Base-by-base conservation (phyloP, 2,329 filamentous ascomycete genomes). In the Calcarisporium arbuscula region DNA sequence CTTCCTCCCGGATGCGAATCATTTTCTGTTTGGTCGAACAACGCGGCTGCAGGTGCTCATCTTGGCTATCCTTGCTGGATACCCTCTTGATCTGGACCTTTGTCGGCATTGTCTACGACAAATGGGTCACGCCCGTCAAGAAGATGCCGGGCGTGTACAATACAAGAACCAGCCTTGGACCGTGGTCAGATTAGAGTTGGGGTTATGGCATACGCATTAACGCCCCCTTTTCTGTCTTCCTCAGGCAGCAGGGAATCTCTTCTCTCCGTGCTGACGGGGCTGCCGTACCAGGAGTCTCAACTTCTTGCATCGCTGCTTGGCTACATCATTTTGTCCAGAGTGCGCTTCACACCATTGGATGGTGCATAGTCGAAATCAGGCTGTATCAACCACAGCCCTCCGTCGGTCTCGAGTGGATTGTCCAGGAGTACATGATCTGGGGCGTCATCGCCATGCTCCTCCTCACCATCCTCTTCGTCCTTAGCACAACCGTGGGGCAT, bases 211-310 rank as follows among this genome's bases (percentile, higher is more conserved):
- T 88, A 83, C 47, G 84, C 82, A 1, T 67, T 88, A 8, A 86
- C 82, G 0, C 83, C 83, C 0, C 64, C n/a, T n/a, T 88, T 1
- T 79, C 79, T 1, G 60, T 88, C 19, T 57, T 84, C 30, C 67
- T 88, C 10, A 68, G 74, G n/a, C n/a, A 79, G 67, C 38, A 70
- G 83, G 25, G 83, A 88, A 52, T 83, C 78, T 1, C 62, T 87
- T 2, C 68, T 88, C 5, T 82, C 77, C 1, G 53, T 83, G 11
- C 55, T 85, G 31, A 88, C 82, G 0, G 83, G 84, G 2, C 65
- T 88, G 1, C 82, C 84, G 0, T 85, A 86, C 49, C 82, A 87
- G 46, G n/a, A 76, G 73, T 48, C 86, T 88, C 67, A 80, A 83
- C 56, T 88, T 88, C 50, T 61, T 88, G 15, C 83, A 87, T 54